Evolutionary conservation across 116 monocot genomes (phyloP).

Genomic region (Dioscorea cayenensis): DNA sequence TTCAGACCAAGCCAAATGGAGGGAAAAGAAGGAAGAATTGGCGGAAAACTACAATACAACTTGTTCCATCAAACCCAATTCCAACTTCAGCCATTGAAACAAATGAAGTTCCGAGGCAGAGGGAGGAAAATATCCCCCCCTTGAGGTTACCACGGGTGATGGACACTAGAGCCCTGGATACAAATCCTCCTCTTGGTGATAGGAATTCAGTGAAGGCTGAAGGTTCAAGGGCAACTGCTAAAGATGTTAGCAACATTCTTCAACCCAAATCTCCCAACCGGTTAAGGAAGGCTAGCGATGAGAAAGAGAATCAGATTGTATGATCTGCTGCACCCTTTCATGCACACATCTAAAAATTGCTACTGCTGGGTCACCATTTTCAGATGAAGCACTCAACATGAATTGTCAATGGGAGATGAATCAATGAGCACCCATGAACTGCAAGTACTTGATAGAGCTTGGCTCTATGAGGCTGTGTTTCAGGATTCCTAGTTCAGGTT

Average conservation of each 20-base stretch:
- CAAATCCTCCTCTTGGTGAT: slow-evolving; percentile 45
- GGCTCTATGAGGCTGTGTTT: too few species aligned
- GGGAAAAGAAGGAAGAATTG: slow-evolving; percentile 63
- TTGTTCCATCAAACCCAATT: slow-evolving; percentile 31
- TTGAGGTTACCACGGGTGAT: slow-evolving; percentile 71
- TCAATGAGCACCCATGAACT: too few species aligned
- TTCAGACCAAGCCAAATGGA: slow-evolving; percentile 31
- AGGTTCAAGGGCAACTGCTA: slow-evolving; percentile 22
- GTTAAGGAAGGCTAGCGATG: slow-evolving; percentile 26
- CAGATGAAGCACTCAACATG: too few species aligned
- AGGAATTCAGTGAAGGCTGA: slow-evolving; percentile 37
- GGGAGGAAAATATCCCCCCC: slow-evolving; percentile 26
- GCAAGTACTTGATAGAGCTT: too few species aligned
- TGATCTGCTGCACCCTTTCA: neutral
- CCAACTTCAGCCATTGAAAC: slow-evolving; percentile 7
- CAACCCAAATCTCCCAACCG: slow-evolving; percentile 28
- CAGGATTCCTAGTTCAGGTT: too few species aligned
- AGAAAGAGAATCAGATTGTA: slow-evolving; percentile 64
- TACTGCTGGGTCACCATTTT: neutral
- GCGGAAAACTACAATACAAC: slow-evolving; percentile 58
- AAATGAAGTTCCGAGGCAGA: slow-evolving; percentile 12
- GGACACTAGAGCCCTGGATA: slow-evolving; percentile 18
- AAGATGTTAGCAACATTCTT: slow-evolving; percentile 17
- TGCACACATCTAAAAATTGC: neutral
- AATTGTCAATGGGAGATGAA: too few species aligned